Conservation (phyloP, 106 monocot genomes). For the Allium cepa region DNA sequence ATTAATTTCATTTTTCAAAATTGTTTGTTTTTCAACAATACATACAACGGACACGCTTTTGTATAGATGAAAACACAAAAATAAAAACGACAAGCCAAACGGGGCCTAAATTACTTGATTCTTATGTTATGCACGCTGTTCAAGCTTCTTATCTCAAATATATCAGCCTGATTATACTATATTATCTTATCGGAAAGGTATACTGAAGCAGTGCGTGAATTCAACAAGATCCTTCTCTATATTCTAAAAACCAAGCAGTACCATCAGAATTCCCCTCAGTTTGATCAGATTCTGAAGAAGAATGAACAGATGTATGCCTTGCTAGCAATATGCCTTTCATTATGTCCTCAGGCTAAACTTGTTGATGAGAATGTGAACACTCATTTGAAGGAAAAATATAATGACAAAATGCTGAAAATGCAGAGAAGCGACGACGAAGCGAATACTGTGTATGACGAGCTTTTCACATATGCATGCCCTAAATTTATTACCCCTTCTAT, state of each 20-base stretch:
- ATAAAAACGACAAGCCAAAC: too few relatives aligned
- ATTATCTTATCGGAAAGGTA: constrained; percentile 36
- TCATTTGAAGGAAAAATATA: constrained; percentile 91
- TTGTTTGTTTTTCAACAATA: too few relatives aligned
- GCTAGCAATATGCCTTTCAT: constrained; percentile 75
- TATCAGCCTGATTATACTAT: too few relatives aligned
- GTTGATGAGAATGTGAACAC: constrained; percentile 80
- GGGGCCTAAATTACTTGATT: too few relatives aligned
- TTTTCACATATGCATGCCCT: constrained; percentile 94
- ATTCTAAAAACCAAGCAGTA: constrained; percentile 91
- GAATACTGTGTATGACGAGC: constrained; percentile 80
- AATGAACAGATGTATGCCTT: constrained; percentile 99
- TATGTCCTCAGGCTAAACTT: constrained; percentile 82
- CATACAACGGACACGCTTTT: too few relatives aligned
- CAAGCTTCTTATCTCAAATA: too few relatives aligned
- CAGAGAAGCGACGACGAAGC: constrained; percentile 93
- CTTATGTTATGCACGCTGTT: too few relatives aligned
- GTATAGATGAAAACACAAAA: too few relatives aligned
- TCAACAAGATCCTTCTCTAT: constrained; percentile 89
- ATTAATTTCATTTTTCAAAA: too few relatives aligned
- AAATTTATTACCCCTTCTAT: constrained; percentile 90
- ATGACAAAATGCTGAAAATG: constrained; percentile 95
- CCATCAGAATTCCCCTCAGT: constrained; percentile 94
- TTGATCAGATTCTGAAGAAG: constrained; percentile 95
- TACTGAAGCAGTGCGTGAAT: constrained; percentile 72